Conservation (phyloP, 495 filamentous ascomycete species). For the Aspergillus haitiensis region DNA sequence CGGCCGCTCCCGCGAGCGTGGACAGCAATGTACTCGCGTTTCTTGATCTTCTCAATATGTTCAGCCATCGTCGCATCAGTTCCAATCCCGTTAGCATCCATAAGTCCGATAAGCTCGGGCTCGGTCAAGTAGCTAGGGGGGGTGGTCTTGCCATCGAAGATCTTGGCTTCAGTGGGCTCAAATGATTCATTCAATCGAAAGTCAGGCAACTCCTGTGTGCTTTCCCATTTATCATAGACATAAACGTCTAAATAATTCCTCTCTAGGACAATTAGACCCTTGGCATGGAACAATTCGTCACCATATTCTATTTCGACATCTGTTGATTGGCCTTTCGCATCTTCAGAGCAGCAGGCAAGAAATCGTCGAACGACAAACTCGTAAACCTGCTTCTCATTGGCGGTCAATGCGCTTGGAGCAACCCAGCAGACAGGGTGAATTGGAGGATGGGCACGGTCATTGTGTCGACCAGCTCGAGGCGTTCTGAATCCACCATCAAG, state of each 20-base stretch:
- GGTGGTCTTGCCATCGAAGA: constrained; percentile 82
- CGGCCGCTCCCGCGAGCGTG: constrained; percentile 55
- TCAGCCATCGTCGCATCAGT: constrained; percentile 99
- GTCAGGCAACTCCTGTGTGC: constrained; percentile 74
- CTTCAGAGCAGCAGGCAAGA: constrained; percentile 93
- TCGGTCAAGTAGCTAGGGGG: constrained; percentile 88
- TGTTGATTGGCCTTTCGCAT: constrained; percentile 80
- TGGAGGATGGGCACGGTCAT: constrained; percentile 95
- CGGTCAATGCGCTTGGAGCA: constrained; percentile 55
- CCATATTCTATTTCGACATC: constrained; percentile 86
- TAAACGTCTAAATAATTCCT: constrained; percentile 96
- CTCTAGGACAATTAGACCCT: constrained; percentile 81
- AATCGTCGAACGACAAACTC: constrained; percentile 95
- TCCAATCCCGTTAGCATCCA: constrained; percentile 98
- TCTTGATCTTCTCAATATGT: constrained; percentile 93
- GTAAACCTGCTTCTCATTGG: constrained; percentile 75
- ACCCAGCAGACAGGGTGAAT: constrained; percentile 91
- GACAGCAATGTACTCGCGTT: constrained; percentile 76
- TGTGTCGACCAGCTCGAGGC: constrained; percentile 79
- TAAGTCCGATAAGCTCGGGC: constrained; percentile 93
- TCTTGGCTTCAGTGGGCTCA: constrained; percentile 83
- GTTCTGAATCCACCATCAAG: constrained; percentile 76
- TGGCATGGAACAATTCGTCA: constrained; percentile 74
- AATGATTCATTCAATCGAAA: constrained; percentile 79
- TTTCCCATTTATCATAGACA: constrained; percentile 92